Percentiles rank a stretch among this genome's conserved stretches.
Conservation (phyloP, 345 rosid genomes). For the Salix brachista region DNA sequence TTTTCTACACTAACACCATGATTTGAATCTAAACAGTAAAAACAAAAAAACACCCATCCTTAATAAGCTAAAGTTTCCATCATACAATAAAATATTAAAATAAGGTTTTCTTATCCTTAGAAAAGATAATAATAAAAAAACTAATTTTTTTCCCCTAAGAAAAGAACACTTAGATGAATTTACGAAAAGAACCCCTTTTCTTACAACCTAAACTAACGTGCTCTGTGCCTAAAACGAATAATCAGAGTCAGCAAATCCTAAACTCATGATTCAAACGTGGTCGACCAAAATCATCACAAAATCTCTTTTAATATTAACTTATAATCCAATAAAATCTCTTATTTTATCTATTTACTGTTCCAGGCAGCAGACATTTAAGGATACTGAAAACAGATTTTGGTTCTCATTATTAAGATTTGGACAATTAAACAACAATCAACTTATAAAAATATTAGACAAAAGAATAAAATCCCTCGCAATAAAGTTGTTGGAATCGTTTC, state of each 20-base stretch:
- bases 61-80: no score
- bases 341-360: background rate
- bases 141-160: no score
- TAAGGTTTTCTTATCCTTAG: no score
- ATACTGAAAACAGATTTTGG: background rate
- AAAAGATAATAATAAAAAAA: no score
- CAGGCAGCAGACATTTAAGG: background rate
- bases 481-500: background rate
- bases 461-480: conserved; percentile 8
- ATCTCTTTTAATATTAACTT: background rate
- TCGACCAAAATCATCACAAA: background rate
- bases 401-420: background rate
- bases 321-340: background rate
- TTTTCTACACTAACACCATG: no score
- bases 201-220: background rate
- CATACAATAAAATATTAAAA: no score
- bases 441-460: no score
- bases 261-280: background rate
- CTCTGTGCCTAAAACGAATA: background rate
- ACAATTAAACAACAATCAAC: background rate
- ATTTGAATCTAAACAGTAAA: no score
- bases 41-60: no score
- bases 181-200: no score
- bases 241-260: background rate
- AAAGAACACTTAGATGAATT: no score